Conservation (phyloP, 345 rosid species). For the Rhizophora mangle region DNA sequence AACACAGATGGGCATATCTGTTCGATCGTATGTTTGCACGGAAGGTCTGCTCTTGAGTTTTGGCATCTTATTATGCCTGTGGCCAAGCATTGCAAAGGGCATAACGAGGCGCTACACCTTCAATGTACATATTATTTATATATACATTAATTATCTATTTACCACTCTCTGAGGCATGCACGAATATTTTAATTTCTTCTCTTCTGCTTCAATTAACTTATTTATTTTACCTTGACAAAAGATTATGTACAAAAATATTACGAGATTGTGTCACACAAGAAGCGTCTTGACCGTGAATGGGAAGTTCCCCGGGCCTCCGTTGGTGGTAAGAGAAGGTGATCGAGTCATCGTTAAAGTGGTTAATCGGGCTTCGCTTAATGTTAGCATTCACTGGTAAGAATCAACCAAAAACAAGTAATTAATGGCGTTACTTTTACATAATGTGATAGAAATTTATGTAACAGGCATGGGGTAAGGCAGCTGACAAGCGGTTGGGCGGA, state of each 20-base stretch:
- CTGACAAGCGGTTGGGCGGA: constrained; percentile 27
- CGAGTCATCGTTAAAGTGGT: constrained; percentile 23
- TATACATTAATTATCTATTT: background rate
- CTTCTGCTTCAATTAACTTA: background rate
- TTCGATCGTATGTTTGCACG: constrained; percentile 13
- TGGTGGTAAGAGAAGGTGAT: constrained; percentile 29
- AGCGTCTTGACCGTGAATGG: constrained; percentile 24
- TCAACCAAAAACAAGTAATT: too few relatives aligned
- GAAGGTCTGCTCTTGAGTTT: constrained; percentile 13
- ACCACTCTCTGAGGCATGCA: background rate
- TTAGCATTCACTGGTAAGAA: constrained; percentile 27
- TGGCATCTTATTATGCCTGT: constrained; percentile 15
- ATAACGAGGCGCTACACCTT: constrained; percentile 53
- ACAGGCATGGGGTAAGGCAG: constrained; percentile 32
- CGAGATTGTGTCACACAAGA: constrained; percentile 30
- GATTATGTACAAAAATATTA: constrained; percentile 18
- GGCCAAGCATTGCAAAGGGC: constrained; percentile 27
- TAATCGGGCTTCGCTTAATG: constrained; percentile 18
- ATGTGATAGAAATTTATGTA: too few relatives aligned
- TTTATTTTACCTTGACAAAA: background rate
- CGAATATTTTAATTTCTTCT: background rate
- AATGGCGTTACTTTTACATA: too few relatives aligned
- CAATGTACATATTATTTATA: constrained; percentile 34
- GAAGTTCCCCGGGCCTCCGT: constrained; percentile 24
- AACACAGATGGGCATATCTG: constrained; percentile 20